phyloP scores from a whole-genome alignment of 2,329 filamentous ascomycete species.

The Myriosclerotinia duriaeana region DNA sequence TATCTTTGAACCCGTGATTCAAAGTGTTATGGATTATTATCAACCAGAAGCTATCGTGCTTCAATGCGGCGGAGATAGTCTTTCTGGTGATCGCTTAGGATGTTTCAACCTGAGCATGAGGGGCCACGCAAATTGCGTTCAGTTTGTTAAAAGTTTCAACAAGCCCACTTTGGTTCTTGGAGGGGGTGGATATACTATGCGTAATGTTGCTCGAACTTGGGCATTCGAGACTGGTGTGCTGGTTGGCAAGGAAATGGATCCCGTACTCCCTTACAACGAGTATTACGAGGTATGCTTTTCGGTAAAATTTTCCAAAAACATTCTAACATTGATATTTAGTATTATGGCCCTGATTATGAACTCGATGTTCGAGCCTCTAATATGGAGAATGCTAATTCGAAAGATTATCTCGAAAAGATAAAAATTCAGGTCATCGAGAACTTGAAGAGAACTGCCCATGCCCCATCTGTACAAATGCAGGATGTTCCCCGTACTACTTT shows the following conservation, averaged over 20 bases:
- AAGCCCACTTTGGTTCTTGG: slow-evolving; percentile 90
- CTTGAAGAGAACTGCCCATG: slow-evolving; percentile 78
- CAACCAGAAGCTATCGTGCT: slow-evolving; percentile 89
- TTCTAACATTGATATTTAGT: slow-evolving; percentile 51
- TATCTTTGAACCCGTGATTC: slow-evolving; percentile 88
- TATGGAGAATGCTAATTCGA: slow-evolving; percentile 87
- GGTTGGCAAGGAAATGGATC: slow-evolving; percentile 76
- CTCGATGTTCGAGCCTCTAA: slow-evolving; percentile 86
- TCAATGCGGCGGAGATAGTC: slow-evolving; percentile 91
- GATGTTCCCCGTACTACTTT: slow-evolving; percentile 66
- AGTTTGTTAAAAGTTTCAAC: slow-evolving; percentile 82
- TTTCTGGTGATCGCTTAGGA: slow-evolving; percentile 90
- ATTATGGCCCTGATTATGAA: slow-evolving; percentile 88
- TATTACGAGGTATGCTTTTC: slow-evolving; percentile 73
- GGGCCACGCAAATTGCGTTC: slow-evolving; percentile 91
- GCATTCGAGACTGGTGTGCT: slow-evolving; percentile 92
- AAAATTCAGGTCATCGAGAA: slow-evolving; percentile 82
- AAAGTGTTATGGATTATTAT: slow-evolving; percentile 82
- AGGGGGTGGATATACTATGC: slow-evolving; percentile 94
- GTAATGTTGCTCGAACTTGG: slow-evolving; percentile 96
- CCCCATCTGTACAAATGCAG: slow-evolving; percentile 88
- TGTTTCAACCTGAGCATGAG: slow-evolving; percentile 98
- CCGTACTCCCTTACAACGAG: slow-evolving; percentile 90
- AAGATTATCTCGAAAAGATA: slow-evolving; percentile 78
- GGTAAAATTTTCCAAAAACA: slow-evolving; percentile 42